These are phyloP conservation scores for Colletotrichum sp. DNA, from an alignment of 2,329 filamentous ascomycete species.

Conservation along the genomic window DNA sequence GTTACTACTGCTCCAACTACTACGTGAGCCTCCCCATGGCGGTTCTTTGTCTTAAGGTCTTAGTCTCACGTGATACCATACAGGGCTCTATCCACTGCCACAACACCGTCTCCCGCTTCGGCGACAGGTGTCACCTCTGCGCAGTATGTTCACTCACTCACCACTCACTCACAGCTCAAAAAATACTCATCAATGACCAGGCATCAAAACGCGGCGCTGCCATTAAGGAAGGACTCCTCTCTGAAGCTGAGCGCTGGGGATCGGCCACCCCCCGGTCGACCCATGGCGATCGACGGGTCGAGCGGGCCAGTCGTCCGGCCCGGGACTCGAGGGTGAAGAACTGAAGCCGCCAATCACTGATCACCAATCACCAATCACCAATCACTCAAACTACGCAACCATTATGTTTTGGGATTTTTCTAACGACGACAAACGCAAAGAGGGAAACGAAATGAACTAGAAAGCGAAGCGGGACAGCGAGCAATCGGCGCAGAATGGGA, in stretches of 20 bases:
- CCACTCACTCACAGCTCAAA: not conserved
- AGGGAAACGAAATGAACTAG: not conserved
- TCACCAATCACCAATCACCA: not conserved
- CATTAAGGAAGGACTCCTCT: constrained; percentile 20
- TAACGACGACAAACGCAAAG: not conserved
- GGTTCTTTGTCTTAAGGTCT: not conserved
- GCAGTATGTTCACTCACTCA: constrained; percentile 21
- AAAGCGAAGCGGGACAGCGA: not conserved
- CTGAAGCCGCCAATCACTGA: not conserved
- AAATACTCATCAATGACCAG: no score
- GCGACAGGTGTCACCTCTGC: constrained; percentile 33
- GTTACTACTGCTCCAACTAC: constrained; percentile 37
- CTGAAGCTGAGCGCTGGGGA: constrained; percentile 18
- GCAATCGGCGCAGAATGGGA: not conserved
- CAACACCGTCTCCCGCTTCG: constrained; percentile 33
- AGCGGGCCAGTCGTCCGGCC: constrained; percentile 13
- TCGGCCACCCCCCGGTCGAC: constrained; percentile 8
- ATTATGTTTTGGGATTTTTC: no score
- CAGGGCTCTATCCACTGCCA: constrained; percentile 36
- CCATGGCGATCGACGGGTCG: constrained; percentile 16
- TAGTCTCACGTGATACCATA: constrained; percentile 3
- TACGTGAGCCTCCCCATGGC: constrained; percentile 26
- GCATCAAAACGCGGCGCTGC: constrained; percentile 20
- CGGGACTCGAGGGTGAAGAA: constrained; percentile 19
- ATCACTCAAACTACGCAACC: not conserved